Evolutionary conservation across 805 yeast species (phyloP), one percentile per base, ranked within the genome.

Genomic region (Sugiyamaella floridensis): DNA sequence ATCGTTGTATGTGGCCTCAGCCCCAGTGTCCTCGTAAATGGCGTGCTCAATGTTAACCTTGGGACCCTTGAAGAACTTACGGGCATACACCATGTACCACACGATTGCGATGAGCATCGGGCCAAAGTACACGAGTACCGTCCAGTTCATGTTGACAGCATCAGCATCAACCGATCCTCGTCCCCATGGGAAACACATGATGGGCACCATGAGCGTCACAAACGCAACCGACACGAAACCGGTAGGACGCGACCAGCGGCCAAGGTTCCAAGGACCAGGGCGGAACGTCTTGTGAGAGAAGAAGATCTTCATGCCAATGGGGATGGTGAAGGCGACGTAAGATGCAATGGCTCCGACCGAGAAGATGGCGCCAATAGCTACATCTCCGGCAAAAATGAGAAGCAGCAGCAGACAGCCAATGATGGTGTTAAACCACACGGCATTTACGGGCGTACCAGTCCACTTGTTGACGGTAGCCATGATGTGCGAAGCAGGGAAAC

Each of bases 331-430:
- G 2, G 88, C 82, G 53, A 83, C 75, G 60, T 82, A 82, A 0
- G 85, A 79, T 12, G 85, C 78, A 61, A 83, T 82, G 45, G 86
- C 87, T 32, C 86, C 86, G 47, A 83, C 85, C 1, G 86, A 81
- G 69, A 83, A 83, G 55, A 82, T 81, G 43, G 89, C 89, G 29
- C 77, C 82, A 58, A 83, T 80, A 47, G 88, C 85, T 18, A 76
- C 73, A 54, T 79, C 81, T 41, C 85, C 85, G 34, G 83, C 83
- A 66, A 83, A 80, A 64, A 82, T 75, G 55, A 81, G 73, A 52
- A 79, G 72, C 56, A 81, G 69, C 19, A 81, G 69, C 20, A 80
- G 72, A 61, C 79, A 78, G 34, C 85, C 85, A 47, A 82, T 58
- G 32, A 75, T 57, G 61, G 75, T 72, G 68, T 82, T 80, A 59